phyloP scores from a whole-genome alignment of 495 filamentous ascomycete genomes.

The Aspergillus conjunctus region DNA sequence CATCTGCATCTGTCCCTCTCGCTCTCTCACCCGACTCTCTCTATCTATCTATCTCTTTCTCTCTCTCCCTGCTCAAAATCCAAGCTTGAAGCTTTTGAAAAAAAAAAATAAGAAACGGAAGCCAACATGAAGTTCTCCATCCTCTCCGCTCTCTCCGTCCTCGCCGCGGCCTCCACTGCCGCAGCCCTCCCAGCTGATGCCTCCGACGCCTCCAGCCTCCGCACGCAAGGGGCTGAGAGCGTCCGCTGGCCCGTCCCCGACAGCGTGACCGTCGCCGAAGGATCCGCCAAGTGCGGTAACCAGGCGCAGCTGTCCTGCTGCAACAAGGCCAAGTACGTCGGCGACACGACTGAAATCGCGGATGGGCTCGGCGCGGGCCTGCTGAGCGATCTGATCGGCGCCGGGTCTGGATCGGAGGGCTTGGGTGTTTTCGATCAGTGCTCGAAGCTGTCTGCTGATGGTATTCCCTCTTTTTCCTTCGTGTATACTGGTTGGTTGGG shows the following conservation, averaged over 20 bases:
- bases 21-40: constrained; percentile 1
- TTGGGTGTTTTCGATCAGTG: constrained; percentile 41
- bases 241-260: constrained; percentile 41
- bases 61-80: neutral
- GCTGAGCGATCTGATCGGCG: constrained; percentile 36
- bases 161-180: constrained; percentile 9
- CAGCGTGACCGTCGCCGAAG: constrained; percentile 50
- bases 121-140: constrained; percentile 22
- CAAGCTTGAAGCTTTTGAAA: neutral
- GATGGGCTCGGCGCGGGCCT: constrained; percentile 32
- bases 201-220: constrained; percentile 6
- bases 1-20: neutral
- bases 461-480: constrained; percentile 21
- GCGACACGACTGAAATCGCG: constrained; percentile 42
- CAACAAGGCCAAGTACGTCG: constrained; percentile 48
- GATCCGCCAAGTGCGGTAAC: constrained; percentile 50
- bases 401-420: constrained; percentile 40
- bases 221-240: constrained; percentile 21
- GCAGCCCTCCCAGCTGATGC: constrained; percentile 9
- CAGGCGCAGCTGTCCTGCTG: constrained; percentile 54
- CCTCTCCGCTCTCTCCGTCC: constrained; percentile 13
- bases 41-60: neutral
- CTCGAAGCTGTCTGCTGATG: constrained; percentile 40
- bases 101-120: neutral
- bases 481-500: too few species aligned